A percentile compares a stretch with the other conserved stretches of the same genome.
Conservation (phyloP, 352 stramenopile species). For the Phytopythium vexans region DNA sequence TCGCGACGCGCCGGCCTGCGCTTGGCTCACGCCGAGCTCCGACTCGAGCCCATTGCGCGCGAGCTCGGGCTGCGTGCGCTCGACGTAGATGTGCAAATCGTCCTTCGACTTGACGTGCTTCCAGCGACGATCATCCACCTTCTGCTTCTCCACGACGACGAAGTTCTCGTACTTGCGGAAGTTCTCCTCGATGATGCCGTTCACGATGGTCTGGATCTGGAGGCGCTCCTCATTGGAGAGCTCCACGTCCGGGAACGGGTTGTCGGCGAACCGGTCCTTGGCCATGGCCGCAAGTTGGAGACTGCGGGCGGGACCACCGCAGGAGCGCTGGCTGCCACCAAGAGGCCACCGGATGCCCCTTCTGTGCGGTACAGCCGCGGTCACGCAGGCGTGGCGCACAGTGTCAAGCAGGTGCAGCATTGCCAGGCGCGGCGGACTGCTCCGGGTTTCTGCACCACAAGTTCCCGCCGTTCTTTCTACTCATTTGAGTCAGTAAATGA, state of each 20-base stretch:
- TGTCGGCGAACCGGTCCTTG: slow-evolving; percentile 17
- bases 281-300: slow-evolving; percentile 12
- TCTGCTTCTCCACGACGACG: slow-evolving; percentile 16
- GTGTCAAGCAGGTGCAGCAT: too few species aligned
- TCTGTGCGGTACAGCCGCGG: too few species aligned
- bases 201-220: slow-evolving; percentile 25
- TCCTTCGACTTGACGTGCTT: slow-evolving; percentile 38
- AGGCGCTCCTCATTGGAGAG: slow-evolving; percentile 17
- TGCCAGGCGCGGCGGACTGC: too few species aligned
- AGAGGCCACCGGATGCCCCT: too few species aligned
- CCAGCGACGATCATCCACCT: slow-evolving; percentile 33
- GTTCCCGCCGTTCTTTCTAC: too few species aligned
- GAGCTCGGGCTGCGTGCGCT: slow-evolving; percentile 12
- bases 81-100: slow-evolving; percentile 37
- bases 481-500: too few species aligned
- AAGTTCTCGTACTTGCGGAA: slow-evolving; percentile 44
- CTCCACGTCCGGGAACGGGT: slow-evolving; percentile 21
- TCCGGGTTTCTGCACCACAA: too few species aligned
- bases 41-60: neutral
- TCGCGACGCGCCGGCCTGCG: neutral
- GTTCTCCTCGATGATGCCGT: slow-evolving; percentile 24
- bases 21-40: neutral
- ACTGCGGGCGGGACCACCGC: neutral
- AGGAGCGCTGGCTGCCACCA: too few species aligned
- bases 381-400: too few species aligned